Conservation (phyloP, 176 grass and related monocot species). For the Zea luxurians region DNA sequence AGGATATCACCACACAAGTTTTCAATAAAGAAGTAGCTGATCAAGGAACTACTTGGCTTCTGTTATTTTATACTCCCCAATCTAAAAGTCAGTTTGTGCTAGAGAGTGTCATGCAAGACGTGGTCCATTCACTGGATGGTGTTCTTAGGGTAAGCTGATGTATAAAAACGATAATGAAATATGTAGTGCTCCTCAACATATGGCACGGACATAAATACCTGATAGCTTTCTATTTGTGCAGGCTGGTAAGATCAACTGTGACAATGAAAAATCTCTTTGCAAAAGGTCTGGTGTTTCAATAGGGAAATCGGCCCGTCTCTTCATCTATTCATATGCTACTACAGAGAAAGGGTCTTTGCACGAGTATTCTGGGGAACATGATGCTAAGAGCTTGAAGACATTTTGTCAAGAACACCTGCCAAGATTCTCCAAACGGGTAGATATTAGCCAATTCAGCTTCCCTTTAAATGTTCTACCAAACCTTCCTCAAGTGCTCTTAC, state of each 20-base stretch:
- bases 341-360: constrained; percentile 68
- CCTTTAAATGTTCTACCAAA: constrained; percentile 47
- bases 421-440: constrained; percentile 78
- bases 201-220: not conserved
- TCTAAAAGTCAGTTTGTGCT: constrained; percentile 56
- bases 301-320: constrained; percentile 62
- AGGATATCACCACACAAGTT: constrained; percentile 61
- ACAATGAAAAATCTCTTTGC: constrained; percentile 67
- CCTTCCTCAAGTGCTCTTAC: constrained; percentile 74
- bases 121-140: constrained; percentile 61
- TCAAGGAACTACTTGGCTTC: constrained; percentile 85
- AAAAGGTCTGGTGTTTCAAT: constrained; percentile 56
- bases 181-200: not conserved
- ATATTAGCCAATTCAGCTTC: constrained; percentile 59
- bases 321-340: constrained; percentile 76
- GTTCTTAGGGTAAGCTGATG: constrained; percentile 57
- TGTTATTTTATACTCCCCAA: constrained; percentile 73
- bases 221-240: constrained; percentile 43
- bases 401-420: constrained; percentile 91
- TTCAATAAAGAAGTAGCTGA: constrained; percentile 85
- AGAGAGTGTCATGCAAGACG: constrained; percentile 68
- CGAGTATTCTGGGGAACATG: constrained; percentile 76
- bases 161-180: not conserved
- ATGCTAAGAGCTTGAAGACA: constrained; percentile 79
- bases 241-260: constrained; percentile 83